phyloP scores from a whole-genome alignment of 257 asterid species.

The Penstemon barbatus region DNA sequence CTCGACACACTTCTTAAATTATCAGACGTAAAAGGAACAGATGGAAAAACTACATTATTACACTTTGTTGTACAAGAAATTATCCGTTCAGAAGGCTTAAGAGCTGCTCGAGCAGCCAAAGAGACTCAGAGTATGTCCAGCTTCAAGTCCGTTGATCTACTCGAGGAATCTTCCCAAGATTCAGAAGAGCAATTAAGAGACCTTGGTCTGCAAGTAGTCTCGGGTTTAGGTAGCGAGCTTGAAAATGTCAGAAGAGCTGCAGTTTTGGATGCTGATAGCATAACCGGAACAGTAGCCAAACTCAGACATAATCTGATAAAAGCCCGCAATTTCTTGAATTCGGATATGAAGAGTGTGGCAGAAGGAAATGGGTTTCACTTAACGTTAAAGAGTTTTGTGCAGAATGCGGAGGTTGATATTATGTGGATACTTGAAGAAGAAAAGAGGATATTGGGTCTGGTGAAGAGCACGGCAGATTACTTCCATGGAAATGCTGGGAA shows the following conservation, averaged over 20 bases:
- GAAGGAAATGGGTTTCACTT: conserved; percentile 48
- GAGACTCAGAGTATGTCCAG: conserved; percentile 63
- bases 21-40: conserved; percentile 63
- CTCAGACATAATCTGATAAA: conserved; percentile 42
- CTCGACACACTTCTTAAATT: conserved; percentile 70
- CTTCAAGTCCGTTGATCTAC: conserved; percentile 45
- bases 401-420: conserved; percentile 44
- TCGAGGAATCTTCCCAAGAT: conserved; percentile 29
- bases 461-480: conserved; percentile 65
- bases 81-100: conserved; percentile 66
- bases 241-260: conserved; percentile 63
- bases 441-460: conserved; percentile 46
- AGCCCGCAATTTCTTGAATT: conserved; percentile 36
- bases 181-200: conserved; percentile 49
- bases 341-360: conserved; percentile 34
- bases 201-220: conserved; percentile 64
- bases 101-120: conserved; percentile 49
- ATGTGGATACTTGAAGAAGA: conserved; percentile 55
- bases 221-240: conserved; percentile 52
- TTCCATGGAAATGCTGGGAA: conserved; percentile 66
- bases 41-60: conserved; percentile 68
- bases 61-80: conserved; percentile 82
- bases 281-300: conserved; percentile 49
- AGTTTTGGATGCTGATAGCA: conserved; percentile 46
- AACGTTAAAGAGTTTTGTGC: conserved; percentile 43